Evolutionary conservation across 495 filamentous ascomycete genomes (phyloP).

Genomic region (Hypomontagnella submonticulosa): DNA sequence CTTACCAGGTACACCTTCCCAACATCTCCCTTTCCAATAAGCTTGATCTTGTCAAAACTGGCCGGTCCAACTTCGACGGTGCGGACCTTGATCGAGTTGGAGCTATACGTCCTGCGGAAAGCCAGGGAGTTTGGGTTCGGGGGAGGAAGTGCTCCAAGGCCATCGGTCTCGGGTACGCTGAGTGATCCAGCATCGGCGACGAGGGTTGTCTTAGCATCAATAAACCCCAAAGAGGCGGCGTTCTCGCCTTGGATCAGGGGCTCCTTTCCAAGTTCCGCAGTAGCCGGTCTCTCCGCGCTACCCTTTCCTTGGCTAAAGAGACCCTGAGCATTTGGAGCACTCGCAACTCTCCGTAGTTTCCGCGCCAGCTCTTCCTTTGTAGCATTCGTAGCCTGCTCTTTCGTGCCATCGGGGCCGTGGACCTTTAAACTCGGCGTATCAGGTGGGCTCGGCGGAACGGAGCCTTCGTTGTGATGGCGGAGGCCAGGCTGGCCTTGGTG

Average conservation of each 20-base stretch:
- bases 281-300: constrained; percentile 75
- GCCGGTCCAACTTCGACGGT: constrained; percentile 95
- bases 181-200: constrained; percentile 46
- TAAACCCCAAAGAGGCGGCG: constrained; percentile 66
- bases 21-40: constrained; percentile 98
- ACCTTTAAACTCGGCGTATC: constrained; percentile 85
- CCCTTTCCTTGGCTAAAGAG: constrained; percentile 77
- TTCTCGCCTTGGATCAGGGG: constrained; percentile 70
- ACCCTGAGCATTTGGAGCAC: constrained; percentile 96
- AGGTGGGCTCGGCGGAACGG: constrained; percentile 95
- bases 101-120: constrained; percentile 96
- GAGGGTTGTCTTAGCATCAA: constrained; percentile 52
- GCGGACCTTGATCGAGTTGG: constrained; percentile 97
- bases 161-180: constrained; percentile 52
- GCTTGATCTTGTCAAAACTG: constrained; percentile 99
- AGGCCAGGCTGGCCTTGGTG: constrained; percentile 94
- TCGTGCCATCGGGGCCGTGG: constrained; percentile 69
- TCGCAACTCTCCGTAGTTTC: constrained; percentile 92
- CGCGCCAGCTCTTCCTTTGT: constrained; percentile 94
- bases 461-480: constrained; percentile 93
- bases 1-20: constrained; percentile 97
- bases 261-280: constrained; percentile 83
- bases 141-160: constrained; percentile 59
- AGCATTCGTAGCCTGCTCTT: constrained; percentile 76
- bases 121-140: constrained; percentile 65